Base-by-base conservation (phyloP, 2,329 filamentous ascomycete genomes). In the Incumbomyces lentus region DNA sequence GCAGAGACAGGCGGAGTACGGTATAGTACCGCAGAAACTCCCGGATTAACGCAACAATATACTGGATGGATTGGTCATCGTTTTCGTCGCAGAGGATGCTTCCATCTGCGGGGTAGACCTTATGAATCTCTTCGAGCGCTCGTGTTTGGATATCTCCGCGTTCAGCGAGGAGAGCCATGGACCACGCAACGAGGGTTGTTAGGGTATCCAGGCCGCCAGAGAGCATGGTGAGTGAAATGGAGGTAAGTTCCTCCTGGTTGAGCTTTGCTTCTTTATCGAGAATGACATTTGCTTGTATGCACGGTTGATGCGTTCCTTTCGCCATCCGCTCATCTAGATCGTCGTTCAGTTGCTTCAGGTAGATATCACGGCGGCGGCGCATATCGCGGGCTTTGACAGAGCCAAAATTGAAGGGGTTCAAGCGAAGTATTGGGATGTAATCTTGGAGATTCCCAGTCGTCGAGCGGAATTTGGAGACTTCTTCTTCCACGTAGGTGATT, bases 281-380 rank as follows among this genome's bases (percentile, higher is more conserved):
- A 49, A 82, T 81, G 29, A 82, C 73, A 50, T 82, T 83, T 3
- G 77, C 78, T 50, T 82, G 79, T 36, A 83, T 83, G 56, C 80
- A 83, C 0, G 79, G 77, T 53, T 74, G 72, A 57, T 82, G 71
- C 0, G 67, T 78, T 0, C 78, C 78, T 37, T 75, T 74, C 41
- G 70, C 71, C 65, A 83, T 81, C 1, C 76, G 68, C 17, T 76
- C 70, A 47, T 81, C 76, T 6, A 83, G 64, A 2, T 75, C 76
- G 2, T 65, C 60, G 55, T 82, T 81, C 16, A 84, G 61, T 7
- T 64, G 66, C 0, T 65, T 72, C 31, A 83, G 63, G 52, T 82
- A 83, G 16, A 71, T 72, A 57, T 82, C 79, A 13, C 79, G 69
- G 11, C 80, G 68, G 44, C 66, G 65, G 16, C 79, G 67, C 70